Base-by-base conservation (phyloP, 371 early-diverging fungal species). In the Mucor racemosus region DNA sequence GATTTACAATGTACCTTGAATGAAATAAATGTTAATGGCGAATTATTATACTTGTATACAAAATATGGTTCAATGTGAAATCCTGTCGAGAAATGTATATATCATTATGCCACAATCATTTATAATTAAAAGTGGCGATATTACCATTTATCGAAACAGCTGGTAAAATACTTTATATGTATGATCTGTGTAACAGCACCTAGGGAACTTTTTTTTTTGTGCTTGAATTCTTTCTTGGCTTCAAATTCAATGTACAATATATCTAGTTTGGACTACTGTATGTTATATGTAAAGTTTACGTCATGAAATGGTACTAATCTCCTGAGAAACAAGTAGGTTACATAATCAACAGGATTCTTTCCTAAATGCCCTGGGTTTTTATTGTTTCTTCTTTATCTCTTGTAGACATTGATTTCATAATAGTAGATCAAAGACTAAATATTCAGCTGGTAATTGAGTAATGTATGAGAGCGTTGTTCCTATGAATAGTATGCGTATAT, bases 151-250 rank as follows among this genome's bases (percentile, higher is more conserved):
- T 26, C 3, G 5, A 41, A 53, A 21, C 53, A 53, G 53, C 21
- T 31, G 31, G 53, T 53, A 31, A 53, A 21, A 6, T 53, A 14
- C 53, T 53, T 21, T 53, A 53, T 53, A 53, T 53, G 53, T 53
- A 31, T 26, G 3, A 3, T 31, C 13, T 53, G 53, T 53, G 53
- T 53, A 53, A 53, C 53, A 26, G 5, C 31, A 31, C 26, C 31
- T 6, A 53, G 14, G 53, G 53, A 31, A 50, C 50, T 5, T 14
- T 53, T 17, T 44, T 5, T 9, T 5, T 38, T 2, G 38, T 38
- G 38, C 9, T 48, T 19, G 21, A 19, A 14, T 10, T 5, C 14
- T 0, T 41, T 48, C 19, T 48, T 17, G 48, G 48, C 48, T 48
- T 48, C 19, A 38, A 11, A 2, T 11, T 38, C 38, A 0, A 1